Conservation (phyloP, 2,329 filamentous ascomycete genomes). For the Neophaeococcomyces aloes region DNA sequence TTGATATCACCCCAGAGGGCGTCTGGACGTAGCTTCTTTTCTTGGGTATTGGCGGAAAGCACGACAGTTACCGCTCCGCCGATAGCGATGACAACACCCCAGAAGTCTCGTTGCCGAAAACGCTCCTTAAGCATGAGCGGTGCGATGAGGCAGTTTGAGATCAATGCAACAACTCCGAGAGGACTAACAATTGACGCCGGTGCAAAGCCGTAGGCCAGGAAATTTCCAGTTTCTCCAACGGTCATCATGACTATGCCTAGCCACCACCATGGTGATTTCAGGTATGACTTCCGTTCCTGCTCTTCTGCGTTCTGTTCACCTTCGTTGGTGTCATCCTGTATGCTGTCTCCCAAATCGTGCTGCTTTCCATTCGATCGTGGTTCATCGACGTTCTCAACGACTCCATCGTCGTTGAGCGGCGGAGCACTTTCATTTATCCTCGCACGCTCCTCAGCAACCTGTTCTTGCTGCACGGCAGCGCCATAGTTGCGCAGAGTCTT, state of each 20-base stretch:
- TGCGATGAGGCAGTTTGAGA: slow-evolving; percentile 95
- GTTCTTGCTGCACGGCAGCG: slow-evolving; percentile 12
- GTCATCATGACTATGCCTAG: slow-evolving; percentile 84
- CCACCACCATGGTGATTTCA: slow-evolving; percentile 95
- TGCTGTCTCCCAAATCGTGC: slow-evolving; percentile 20
- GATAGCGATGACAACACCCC: slow-evolving; percentile 79
- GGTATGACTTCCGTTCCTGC: slow-evolving; percentile 57
- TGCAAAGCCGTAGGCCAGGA: slow-evolving; percentile 93
- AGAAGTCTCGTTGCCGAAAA: slow-evolving; percentile 74
- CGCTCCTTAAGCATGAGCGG: slow-evolving; percentile 86
- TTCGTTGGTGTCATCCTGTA: not conserved
- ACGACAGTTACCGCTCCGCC: slow-evolving; percentile 86
- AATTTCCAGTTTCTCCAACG: slow-evolving; percentile 88
- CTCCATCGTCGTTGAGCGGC: slow-evolving; percentile 27
- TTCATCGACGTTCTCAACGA: slow-evolving; percentile 35
- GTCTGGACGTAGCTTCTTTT: slow-evolving; percentile 80
- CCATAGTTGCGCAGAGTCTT: slow-evolving; percentile 12
- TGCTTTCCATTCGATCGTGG: slow-evolving; percentile 27
- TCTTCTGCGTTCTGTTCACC: slow-evolving; percentile 30
- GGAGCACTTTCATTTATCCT: slow-evolving; percentile 11
- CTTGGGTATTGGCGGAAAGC: slow-evolving; percentile 76
- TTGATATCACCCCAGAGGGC: slow-evolving; percentile 86
- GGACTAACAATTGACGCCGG: slow-evolving; percentile 96
- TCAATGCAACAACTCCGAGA: slow-evolving; percentile 86
- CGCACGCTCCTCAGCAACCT: slow-evolving; percentile 14